phyloP scores from a whole-genome alignment of 768 basidiomycete species.

The Pleurotus sapidus region DNA sequence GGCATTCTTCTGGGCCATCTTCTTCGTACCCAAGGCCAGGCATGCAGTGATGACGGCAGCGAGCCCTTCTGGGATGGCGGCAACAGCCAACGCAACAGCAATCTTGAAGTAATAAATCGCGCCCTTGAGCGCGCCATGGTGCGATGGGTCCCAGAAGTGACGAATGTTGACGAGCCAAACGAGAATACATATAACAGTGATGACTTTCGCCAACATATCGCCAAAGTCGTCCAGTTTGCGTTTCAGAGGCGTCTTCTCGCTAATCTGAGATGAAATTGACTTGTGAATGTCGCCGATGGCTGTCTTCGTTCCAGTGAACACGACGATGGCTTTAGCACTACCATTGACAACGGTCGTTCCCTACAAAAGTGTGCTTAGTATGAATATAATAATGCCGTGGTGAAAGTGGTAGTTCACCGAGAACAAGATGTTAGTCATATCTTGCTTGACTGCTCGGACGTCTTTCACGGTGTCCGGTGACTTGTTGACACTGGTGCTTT shows the following conservation, averaged over 20 bases:
- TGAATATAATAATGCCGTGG: too few relatives aligned
- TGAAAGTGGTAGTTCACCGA: constrained; percentile 48
- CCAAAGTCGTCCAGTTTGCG: constrained; percentile 98
- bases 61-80: constrained; percentile 97
- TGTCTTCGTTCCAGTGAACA: constrained; percentile 81
- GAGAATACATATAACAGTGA: constrained; percentile 93
- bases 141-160: constrained; percentile 94
- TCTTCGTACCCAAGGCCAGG: constrained; percentile 94
- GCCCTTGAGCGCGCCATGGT: constrained; percentile 87
- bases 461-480: constrained; percentile 66
- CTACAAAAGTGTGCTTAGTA: constrained; percentile 30
- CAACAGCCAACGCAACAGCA: constrained; percentile 97
- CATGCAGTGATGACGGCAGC: constrained; percentile 98
- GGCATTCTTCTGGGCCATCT: constrained; percentile 99
- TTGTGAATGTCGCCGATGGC: constrained; percentile 98
- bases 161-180: constrained; percentile 98
- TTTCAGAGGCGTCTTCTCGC: constrained; percentile 95
- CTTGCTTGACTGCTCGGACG: constrained; percentile 87
- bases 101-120: constrained; percentile 99
- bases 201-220: constrained; percentile 96
- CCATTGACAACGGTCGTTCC: constrained; percentile 97
- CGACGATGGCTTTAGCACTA: constrained; percentile 82
- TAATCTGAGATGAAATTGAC: constrained; percentile 90
- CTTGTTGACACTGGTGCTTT: constrained; percentile 89
- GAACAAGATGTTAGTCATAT: constrained; percentile 97